Evolutionary conservation across 2,329 filamentous ascomycete species (phyloP).

Genomic region (Metarhizium robertsii): DNA sequence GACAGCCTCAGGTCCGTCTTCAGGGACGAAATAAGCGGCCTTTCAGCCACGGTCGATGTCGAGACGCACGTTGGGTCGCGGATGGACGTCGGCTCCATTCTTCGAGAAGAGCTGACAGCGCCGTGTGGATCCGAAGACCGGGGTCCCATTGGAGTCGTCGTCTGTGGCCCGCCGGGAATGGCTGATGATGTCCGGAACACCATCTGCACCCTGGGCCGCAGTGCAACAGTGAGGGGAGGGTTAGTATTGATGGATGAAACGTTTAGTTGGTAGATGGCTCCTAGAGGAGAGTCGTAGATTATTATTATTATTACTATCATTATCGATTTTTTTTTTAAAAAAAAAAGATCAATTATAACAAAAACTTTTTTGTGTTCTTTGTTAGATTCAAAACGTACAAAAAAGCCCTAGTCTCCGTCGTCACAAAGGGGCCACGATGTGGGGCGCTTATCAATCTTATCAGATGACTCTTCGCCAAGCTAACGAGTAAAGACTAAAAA

Average conservation of each 20-base stretch:
- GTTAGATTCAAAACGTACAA: neutral
- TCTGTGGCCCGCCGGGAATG: conserved; percentile 21
- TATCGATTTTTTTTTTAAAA: no score
- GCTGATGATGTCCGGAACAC: conserved; percentile 17
- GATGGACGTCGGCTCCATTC: conserved; percentile 13
- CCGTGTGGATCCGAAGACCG: conserved; percentile 6
- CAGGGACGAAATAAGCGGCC: conserved; percentile 7
- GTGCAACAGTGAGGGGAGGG: conserved; percentile 9
- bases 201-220: conserved; percentile 13
- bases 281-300: neutral
- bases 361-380: neutral
- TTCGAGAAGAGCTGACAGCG: conserved; percentile 12
- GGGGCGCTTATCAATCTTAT: conserved; percentile 3
- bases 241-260: conserved; percentile 17
- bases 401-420: no score
- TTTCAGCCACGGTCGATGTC: conserved; percentile 12
- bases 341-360: no score
- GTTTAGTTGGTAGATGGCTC: conserved; percentile 15
- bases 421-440: neutral
- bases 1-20: conserved; percentile 10
- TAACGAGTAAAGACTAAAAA: neutral
- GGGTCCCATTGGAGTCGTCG: conserved; percentile 14
- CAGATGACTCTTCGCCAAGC: neutral
- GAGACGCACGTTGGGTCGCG: conserved; percentile 14
- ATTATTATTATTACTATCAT: no score